phyloP scores from a whole-genome alignment of 2,329 filamentous ascomycete genomes.

The Arthrobotrys musiformis region DNA sequence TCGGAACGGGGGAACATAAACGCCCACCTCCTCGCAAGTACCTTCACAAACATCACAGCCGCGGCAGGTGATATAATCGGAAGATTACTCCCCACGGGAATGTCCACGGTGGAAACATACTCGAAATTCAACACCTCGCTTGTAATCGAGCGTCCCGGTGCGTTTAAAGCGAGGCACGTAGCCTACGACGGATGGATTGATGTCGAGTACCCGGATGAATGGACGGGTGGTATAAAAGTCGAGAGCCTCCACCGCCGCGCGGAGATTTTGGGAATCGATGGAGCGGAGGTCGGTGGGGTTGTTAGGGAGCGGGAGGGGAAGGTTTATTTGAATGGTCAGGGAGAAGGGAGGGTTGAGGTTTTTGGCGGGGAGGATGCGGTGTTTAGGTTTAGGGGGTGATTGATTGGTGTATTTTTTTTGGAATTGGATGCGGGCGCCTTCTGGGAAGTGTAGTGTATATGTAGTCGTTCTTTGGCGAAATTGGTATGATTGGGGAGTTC shows the following conservation, averaged over 20 bases:
- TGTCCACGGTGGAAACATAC: background rate
- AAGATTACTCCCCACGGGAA: background rate
- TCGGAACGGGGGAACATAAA: background rate
- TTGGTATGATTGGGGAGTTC: no score
- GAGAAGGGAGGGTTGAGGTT: background rate
- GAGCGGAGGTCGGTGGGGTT: background rate
- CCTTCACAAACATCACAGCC: slow-evolving; percentile 6
- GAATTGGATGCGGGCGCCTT: no score
- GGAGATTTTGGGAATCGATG: background rate
- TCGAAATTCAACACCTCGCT: background rate
- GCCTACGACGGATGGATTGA: background rate
- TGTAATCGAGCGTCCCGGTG: background rate
- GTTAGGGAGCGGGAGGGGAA: slow-evolving; percentile 22
- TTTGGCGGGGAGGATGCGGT: background rate
- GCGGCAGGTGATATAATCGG: background rate
- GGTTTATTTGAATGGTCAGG: background rate
- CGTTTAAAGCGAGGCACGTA: slow-evolving; percentile 1
- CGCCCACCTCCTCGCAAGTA: background rate
- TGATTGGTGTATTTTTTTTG: no score
- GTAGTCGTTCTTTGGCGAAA: no score
- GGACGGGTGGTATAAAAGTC: slow-evolving; percentile 15
- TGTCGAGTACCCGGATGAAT: slow-evolving; percentile 10
- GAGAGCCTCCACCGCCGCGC: background rate
- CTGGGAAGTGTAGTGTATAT: no score
- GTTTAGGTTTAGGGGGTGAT: background rate